Conservation (phyloP, 1,284 basidiomycete genomes). For the Afroboletus lepidellus region DNA sequence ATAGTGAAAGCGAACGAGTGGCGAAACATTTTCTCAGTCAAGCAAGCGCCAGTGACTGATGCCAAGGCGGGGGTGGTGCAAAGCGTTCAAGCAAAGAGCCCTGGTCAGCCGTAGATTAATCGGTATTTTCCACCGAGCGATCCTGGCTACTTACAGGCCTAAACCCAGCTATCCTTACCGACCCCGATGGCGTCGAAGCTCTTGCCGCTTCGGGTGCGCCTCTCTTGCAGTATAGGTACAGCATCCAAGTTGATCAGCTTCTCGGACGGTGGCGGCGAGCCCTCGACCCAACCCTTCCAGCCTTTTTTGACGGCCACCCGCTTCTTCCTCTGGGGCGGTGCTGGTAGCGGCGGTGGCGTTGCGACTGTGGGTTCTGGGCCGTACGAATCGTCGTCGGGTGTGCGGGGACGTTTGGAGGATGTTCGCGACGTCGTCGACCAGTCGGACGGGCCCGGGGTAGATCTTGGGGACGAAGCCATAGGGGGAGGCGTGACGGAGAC, state of each 20-base stretch:
- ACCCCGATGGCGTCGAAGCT: slow-evolving; percentile 72
- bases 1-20: slow-evolving; percentile 19
- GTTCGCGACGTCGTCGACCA: slow-evolving; percentile 70
- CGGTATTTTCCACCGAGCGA: slow-evolving; percentile 29
- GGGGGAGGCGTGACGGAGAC: slow-evolving; percentile 74
- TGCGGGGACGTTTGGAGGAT: slow-evolving; percentile 74
- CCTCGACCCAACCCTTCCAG: slow-evolving; percentile 86
- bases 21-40: slow-evolving; percentile 13
- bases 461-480: slow-evolving; percentile 58
- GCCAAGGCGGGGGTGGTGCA: slow-evolving; percentile 1
- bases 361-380: slow-evolving; percentile 28
- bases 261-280: slow-evolving; percentile 73
- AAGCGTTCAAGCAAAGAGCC: slow-evolving; percentile 5
- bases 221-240: slow-evolving; percentile 57
- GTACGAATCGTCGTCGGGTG: slow-evolving; percentile 49
- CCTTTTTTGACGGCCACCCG: slow-evolving; percentile 71
- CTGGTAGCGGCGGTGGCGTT: slow-evolving; percentile 27
- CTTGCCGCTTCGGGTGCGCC: slow-evolving; percentile 74
- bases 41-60: slow-evolving; percentile 2
- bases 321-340: slow-evolving; percentile 52
- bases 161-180: slow-evolving; percentile 53
- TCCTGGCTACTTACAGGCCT: slow-evolving; percentile 27
- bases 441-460: slow-evolving; percentile 70
- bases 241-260: slow-evolving; percentile 77
- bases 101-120: slow-evolving; percentile 8